Evolutionary conservation across 108 stramenopile species (phyloP).

Genomic region (Fragilaria crotonensis): DNA sequence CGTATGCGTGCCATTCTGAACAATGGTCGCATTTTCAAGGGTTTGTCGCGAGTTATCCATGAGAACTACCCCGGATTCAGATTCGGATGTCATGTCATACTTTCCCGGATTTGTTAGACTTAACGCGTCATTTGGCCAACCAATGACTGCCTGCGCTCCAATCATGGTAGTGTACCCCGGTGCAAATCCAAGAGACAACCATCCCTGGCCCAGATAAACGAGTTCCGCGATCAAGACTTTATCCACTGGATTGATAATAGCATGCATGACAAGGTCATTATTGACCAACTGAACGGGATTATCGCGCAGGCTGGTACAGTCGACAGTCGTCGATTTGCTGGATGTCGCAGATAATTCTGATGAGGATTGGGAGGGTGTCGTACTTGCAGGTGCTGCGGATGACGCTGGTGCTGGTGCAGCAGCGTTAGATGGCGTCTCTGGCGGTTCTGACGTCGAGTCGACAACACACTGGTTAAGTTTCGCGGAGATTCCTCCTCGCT

Average conservation of each 20-base stretch:
- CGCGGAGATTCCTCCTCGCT: neutral
- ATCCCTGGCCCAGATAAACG: slow-evolving; percentile 12
- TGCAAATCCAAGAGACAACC: slow-evolving; percentile 35
- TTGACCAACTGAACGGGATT: no score
- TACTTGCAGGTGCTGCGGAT: no score
- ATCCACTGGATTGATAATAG: no score
- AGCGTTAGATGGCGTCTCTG: neutral
- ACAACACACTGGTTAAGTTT: neutral
- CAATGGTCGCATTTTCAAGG: slow-evolving; percentile 31
- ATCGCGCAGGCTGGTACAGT: no score
- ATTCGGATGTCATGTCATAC: slow-evolving; percentile 30
- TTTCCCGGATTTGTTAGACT: slow-evolving; percentile 26
- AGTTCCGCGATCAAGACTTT: no score
- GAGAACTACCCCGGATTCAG: slow-evolving; percentile 17
- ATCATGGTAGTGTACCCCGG: slow-evolving; percentile 33
- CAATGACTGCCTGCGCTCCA: slow-evolving; percentile 47
- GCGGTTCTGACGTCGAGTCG: neutral
- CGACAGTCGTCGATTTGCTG: no score
- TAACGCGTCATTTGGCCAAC: slow-evolving; percentile 32
- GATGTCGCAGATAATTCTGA: no score
- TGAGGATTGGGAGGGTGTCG: no score
- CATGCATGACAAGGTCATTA: no score
- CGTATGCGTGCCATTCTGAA: slow-evolving; percentile 29
- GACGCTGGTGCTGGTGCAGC: neutral
- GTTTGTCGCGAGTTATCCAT: slow-evolving; percentile 40